Evolutionary conservation across 352 stramenopile species (phyloP).

Genomic region (Pythium apleroticum): DNA sequence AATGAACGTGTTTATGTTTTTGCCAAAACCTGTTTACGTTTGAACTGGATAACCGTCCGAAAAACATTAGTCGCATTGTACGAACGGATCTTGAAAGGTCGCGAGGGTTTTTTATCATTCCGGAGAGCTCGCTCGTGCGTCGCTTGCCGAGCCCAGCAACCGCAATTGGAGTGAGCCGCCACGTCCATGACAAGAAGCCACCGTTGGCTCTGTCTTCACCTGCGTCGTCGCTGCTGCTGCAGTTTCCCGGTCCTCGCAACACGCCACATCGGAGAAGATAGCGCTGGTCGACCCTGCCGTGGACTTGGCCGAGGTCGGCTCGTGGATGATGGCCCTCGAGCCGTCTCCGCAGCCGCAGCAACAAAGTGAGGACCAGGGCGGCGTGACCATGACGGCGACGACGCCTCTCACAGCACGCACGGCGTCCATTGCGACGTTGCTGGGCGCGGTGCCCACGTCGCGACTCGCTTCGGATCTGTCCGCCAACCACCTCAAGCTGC

Average conservation of each 20-base stretch:
- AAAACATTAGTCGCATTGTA: neutral
- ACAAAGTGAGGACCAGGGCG: neutral
- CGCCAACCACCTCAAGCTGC: slow-evolving; percentile 95
- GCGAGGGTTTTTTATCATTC: slow-evolving; percentile 4
- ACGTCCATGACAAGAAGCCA: slow-evolving; percentile 22
- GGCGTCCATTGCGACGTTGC: slow-evolving; percentile 16
- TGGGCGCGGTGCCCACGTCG: slow-evolving; percentile 12
- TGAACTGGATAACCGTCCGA: neutral
- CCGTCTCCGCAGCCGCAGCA: slow-evolving; percentile 8
- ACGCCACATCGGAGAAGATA: slow-evolving; percentile 5
- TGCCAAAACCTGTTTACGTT: neutral
- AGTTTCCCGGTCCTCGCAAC: slow-evolving; percentile 1
- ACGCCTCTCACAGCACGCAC: slow-evolving; percentile 14
- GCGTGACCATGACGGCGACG: slow-evolving; percentile 2
- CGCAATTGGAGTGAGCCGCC: slow-evolving; percentile 5
- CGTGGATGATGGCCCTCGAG: slow-evolving; percentile 27
- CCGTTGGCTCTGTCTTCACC: neutral
- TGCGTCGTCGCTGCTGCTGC: neutral
- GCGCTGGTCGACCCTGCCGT: slow-evolving; percentile 1
- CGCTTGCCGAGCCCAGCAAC: neutral
- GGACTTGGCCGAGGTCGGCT: slow-evolving; percentile 6
- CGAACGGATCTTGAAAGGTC: slow-evolving; percentile 19
- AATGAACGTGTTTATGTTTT: neutral
- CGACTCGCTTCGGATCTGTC: slow-evolving; percentile 59
- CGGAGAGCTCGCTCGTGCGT: neutral